Evolutionary conservation across 2,329 filamentous ascomycete genomes (phyloP).

Genomic region (Penicillium sp.): DNA sequence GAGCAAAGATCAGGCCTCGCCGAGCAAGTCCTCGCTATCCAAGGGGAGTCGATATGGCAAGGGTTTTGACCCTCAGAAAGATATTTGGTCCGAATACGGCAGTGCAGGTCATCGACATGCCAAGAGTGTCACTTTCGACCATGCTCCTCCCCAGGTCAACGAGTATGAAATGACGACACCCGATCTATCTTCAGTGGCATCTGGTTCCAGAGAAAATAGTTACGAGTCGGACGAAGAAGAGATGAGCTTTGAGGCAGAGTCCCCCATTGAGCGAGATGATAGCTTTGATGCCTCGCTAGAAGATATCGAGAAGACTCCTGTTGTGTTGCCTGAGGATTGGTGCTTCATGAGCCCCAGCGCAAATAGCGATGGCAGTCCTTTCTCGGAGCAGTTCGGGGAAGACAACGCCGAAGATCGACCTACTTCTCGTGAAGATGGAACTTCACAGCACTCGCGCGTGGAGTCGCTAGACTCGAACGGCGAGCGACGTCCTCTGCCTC

Average conservation of each 20-base stretch:
- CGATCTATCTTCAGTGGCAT: slow-evolving; percentile 86
- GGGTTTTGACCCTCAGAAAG: slow-evolving; percentile 63
- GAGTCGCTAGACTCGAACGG: slow-evolving; percentile 74
- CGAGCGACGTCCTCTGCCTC: slow-evolving; percentile 80
- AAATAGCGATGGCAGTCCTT: slow-evolving; percentile 64
- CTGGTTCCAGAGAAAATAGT: slow-evolving; percentile 86
- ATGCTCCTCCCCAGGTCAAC: slow-evolving; percentile 86
- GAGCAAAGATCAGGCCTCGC: slow-evolving; percentile 69
- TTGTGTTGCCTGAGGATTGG: slow-evolving; percentile 97
- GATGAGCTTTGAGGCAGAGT: slow-evolving; percentile 57
- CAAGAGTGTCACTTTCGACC: slow-evolving; percentile 97
- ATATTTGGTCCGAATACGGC: slow-evolving; percentile 59
- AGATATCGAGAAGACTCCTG: slow-evolving; percentile 93
- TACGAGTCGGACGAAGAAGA: slow-evolving; percentile 78
- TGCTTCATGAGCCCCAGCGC: slow-evolving; percentile 68
- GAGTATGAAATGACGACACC: slow-evolving; percentile 98
- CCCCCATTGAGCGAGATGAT: slow-evolving; percentile 66
- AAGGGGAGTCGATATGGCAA: slow-evolving; percentile 55
- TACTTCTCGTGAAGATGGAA: slow-evolving; percentile 34
- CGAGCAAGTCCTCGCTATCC: slow-evolving; percentile 84
- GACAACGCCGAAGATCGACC: slow-evolving; percentile 60
- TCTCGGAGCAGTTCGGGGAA: slow-evolving; percentile 60
- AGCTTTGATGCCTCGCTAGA: slow-evolving; percentile 95
- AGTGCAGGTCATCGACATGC: slow-evolving; percentile 72
- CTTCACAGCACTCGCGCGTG: slow-evolving; percentile 53